Conservation (phyloP, 73 alveolate species). For the Stentor coeruleus region DNA sequence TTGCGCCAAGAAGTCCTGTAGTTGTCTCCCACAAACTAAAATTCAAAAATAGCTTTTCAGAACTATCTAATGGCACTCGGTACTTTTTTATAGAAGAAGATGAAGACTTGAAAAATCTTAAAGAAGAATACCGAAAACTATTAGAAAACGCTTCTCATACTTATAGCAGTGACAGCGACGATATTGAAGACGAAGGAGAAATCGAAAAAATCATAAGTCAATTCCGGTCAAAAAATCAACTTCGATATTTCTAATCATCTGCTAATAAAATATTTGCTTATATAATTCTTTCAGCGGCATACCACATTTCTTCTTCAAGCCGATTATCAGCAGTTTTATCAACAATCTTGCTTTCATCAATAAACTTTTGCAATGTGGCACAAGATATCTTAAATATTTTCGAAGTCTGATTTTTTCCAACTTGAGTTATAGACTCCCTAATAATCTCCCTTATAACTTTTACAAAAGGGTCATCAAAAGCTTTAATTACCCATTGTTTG, state of each 20-base stretch:
- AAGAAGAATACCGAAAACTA: constrained; percentile 9
- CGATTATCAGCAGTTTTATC: too few species aligned
- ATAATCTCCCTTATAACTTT: background rate
- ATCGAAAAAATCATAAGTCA: background rate
- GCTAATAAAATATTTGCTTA: too few species aligned
- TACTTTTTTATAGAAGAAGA: constrained; percentile 6
- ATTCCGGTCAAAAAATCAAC: background rate
- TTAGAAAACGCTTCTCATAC: background rate
- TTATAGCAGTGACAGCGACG: background rate
- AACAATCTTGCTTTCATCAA: background rate
- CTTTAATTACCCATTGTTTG: background rate
- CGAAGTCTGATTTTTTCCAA: background rate
- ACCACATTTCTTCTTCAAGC: too few species aligned
- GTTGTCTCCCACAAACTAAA: background rate
- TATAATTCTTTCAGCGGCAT: too few species aligned
- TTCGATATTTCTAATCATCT: too few species aligned
- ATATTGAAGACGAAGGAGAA: constrained; percentile 7
- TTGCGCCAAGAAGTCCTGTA: constrained; percentile 15
- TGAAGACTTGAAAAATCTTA: constrained; percentile 8
- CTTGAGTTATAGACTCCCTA: background rate
- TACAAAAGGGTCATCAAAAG: constrained; percentile 6
- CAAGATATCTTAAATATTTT: background rate
- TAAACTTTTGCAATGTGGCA: background rate
- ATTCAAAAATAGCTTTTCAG: background rate
- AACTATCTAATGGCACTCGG: background rate